Evolutionary conservation across 2,329 filamentous ascomycete genomes (phyloP).

Genomic region (Elsinoe batatas): DNA sequence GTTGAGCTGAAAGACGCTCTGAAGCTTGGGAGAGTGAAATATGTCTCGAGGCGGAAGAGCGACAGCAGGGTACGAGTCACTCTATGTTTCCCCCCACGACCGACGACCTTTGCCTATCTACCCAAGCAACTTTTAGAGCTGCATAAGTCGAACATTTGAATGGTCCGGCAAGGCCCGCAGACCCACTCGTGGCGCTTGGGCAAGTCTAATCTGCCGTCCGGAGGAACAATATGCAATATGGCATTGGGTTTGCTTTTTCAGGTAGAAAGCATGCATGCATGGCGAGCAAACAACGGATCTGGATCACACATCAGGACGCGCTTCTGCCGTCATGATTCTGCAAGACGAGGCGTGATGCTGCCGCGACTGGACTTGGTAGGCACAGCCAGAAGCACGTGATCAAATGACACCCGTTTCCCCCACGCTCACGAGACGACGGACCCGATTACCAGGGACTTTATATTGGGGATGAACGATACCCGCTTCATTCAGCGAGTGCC

Average conservation of each 20-base stretch:
- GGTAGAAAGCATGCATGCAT: not conserved
- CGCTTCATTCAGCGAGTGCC: not conserved
- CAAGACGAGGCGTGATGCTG: not conserved
- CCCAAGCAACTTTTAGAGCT: slow-evolving; percentile 8
- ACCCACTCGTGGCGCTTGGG: not conserved
- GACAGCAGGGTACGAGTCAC: slow-evolving; percentile 4
- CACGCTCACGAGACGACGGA: not conserved
- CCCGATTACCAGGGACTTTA: not conserved
- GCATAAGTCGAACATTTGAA: slow-evolving; percentile 2
- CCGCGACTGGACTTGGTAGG: not conserved
- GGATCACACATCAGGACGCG: not conserved
- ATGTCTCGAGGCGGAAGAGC: not conserved
- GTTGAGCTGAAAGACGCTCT: not conserved
- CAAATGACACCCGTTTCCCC: not conserved
- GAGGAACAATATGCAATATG: not conserved
- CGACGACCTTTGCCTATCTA: not conserved
- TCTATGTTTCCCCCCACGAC: not conserved
- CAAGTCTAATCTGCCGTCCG: not conserved
- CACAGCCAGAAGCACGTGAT: not conserved
- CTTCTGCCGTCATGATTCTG: not conserved
- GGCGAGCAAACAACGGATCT: not conserved
- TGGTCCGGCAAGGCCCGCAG: not conserved
- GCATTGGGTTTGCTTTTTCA: not conserved
- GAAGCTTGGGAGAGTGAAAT: not conserved
- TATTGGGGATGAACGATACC: not conserved